These are phyloP conservation scores for Cercospora sesami DNA, from an alignment of 2,329 filamentous ascomycete species.

Conservation along the genomic window DNA sequence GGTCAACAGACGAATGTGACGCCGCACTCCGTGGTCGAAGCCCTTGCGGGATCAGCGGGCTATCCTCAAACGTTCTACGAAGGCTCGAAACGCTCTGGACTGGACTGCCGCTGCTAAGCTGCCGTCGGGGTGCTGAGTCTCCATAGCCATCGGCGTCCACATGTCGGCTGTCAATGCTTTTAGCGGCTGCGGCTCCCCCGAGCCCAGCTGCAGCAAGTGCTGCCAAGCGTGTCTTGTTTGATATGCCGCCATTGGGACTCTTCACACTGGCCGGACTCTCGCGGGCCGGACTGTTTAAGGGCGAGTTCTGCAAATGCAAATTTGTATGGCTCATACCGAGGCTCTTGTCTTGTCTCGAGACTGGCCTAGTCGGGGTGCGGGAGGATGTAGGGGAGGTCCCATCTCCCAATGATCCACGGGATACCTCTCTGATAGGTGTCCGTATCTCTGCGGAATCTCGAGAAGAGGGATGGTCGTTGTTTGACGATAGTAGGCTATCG, in stretches of 20 bases:
- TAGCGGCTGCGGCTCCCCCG: conserved; percentile 54
- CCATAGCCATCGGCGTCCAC: conserved; percentile 39
- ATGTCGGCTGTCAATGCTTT: conserved; percentile 61
- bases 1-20: conserved; percentile 61
- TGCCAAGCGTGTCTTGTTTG: conserved; percentile 41
- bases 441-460: conserved; percentile 60
- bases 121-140: conserved; percentile 23
- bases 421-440: conserved; percentile 63
- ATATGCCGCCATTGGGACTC: conserved; percentile 40
- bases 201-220: conserved; percentile 45
- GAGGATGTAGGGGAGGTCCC: conserved; percentile 59
- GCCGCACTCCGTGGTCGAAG: conserved; percentile 37
- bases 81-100: conserved; percentile 85
- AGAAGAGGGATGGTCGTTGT: conserved; percentile 71
- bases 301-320: conserved; percentile 39
- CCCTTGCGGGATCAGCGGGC: conserved; percentile 37
- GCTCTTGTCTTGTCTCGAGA: conserved; percentile 50
- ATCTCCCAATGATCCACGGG: conserved; percentile 56
- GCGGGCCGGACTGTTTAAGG: conserved; percentile 40
- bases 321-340: conserved; percentile 63
- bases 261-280: conserved; percentile 37
- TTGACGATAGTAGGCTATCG: conserved; percentile 80
- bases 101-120: conserved; percentile 58
- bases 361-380: conserved; percentile 63
- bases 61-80: conserved; percentile 58